Evolutionary conservation across 768 basidiomycete species (phyloP).

Genomic region (Leccinum disarticulatum): DNA sequence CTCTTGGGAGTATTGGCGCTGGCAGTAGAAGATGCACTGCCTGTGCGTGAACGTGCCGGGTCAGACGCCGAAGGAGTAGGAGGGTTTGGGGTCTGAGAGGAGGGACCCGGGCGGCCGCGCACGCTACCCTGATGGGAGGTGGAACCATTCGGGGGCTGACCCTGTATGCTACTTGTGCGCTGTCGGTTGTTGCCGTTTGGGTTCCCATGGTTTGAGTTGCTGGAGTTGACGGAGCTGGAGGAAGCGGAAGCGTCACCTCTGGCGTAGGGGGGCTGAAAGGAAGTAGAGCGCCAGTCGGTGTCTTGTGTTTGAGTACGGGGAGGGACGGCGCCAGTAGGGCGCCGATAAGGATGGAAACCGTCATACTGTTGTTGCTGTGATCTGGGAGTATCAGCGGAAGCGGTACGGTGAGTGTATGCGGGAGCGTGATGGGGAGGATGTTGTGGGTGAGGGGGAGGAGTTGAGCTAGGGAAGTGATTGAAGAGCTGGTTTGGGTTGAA

Average conservation of each 20-base stretch:
- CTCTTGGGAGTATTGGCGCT: conserved; percentile 13
- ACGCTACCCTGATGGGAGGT: conserved; percentile 34
- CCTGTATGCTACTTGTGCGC: conserved; percentile 72
- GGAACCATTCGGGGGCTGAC: conserved; percentile 50
- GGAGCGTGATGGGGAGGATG: conserved; percentile 34
- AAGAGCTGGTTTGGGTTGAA: conserved; percentile 61
- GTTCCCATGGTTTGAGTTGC: conserved; percentile 35
- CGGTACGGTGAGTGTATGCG: conserved; percentile 40
- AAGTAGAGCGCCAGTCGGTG: conserved; percentile 50
- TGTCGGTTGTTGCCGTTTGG: conserved; percentile 41
- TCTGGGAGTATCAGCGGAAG: conserved; percentile 30
- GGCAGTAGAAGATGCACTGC: conserved; percentile 29
- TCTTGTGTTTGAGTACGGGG: conserved; percentile 29
- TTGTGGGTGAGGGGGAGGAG: conserved; percentile 61
- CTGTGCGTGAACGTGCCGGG: conserved; percentile 31
- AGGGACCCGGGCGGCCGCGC: conserved; percentile 39
- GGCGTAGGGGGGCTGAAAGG: conserved; percentile 75
- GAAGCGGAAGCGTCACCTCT: conserved; percentile 80
- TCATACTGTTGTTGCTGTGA: conserved; percentile 33
- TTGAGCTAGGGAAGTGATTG: conserved; percentile 67
- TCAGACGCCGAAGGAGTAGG: conserved; percentile 24
- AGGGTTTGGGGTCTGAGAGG: conserved; percentile 28
- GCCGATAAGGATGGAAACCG: conserved; percentile 82
- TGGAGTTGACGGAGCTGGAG: conserved; percentile 74
- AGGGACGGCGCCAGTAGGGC: conserved; percentile 45